Conservation (phyloP, 768 basidiomycete species). For the Agaricus bisporus region DNA sequence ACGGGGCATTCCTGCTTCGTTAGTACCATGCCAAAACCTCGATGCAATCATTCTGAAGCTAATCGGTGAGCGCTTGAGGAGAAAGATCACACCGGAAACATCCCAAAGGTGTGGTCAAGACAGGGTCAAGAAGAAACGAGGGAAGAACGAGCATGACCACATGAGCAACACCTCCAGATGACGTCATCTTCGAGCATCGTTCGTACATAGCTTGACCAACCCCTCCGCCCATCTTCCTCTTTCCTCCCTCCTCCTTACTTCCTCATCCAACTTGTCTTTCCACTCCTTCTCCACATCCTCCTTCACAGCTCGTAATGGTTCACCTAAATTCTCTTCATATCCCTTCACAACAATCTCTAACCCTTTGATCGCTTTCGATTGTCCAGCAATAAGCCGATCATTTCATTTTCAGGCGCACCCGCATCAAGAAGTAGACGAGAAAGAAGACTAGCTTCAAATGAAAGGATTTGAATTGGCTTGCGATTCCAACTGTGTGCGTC, state of each 20-base stretch:
- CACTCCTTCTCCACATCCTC: slow-evolving; percentile 77
- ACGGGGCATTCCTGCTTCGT: too few relatives aligned
- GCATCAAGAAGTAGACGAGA: slow-evolving; percentile 62
- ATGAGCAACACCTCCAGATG: slow-evolving; percentile 6
- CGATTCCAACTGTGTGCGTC: slow-evolving; percentile 73
- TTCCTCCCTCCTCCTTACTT: slow-evolving; percentile 56
- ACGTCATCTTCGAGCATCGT: slow-evolving; percentile 69
- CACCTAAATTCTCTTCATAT: slow-evolving; percentile 69
- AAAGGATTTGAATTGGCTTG: slow-evolving; percentile 78
- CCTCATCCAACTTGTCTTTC: slow-evolving; percentile 51
- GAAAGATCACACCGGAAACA: too few relatives aligned
- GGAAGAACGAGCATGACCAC: too few relatives aligned
- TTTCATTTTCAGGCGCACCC: slow-evolving; percentile 63
- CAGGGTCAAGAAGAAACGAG: too few relatives aligned
- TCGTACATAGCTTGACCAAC: slow-evolving; percentile 56
- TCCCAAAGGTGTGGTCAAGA: too few relatives aligned
- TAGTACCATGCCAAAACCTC: too few relatives aligned
- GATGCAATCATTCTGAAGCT: too few relatives aligned
- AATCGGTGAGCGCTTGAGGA: too few relatives aligned
- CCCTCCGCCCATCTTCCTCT: slow-evolving; percentile 71
- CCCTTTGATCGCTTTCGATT: slow-evolving; percentile 70
- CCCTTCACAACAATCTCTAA: slow-evolving; percentile 67
- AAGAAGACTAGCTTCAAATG: slow-evolving; percentile 71
- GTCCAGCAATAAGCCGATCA: slow-evolving; percentile 67
- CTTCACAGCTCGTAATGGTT: slow-evolving; percentile 56